These are phyloP conservation scores for Telopea speciosissima DNA, from an alignment of 177 flowering plant species.

Conservation along the genomic window DNA sequence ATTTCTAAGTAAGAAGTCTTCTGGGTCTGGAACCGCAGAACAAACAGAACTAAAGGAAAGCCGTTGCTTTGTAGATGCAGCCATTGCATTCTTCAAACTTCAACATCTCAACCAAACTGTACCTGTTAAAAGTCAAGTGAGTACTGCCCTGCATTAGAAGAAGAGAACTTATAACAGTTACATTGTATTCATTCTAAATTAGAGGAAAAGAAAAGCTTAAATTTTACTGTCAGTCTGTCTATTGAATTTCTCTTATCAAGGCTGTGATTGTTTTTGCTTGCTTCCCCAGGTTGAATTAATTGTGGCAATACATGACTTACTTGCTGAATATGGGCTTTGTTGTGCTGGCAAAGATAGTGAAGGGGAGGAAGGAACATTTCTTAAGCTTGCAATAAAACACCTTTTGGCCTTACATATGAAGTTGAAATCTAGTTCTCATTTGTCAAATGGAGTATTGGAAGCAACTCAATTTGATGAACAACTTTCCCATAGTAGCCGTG, in stretches of 20 bases:
- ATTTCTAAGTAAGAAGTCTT: conserved; percentile 45
- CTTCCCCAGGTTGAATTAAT: conserved; percentile 68
- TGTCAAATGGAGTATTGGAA: conserved; percentile 30
- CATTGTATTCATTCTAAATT: no score
- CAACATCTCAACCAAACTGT: conserved; percentile 60
- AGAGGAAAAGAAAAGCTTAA: background rate
- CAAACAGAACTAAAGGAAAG: conserved; percentile 48
- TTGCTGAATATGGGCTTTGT: conserved; percentile 93
- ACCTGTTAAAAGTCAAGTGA: conserved; percentile 71
- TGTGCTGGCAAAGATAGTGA: conserved; percentile 69
- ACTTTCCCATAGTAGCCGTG: conserved; percentile 13
- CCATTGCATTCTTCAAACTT: conserved; percentile 75
- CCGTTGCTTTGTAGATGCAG: conserved; percentile 66
- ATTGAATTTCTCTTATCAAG: background rate
- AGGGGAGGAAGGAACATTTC: conserved; percentile 86
- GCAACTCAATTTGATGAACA: conserved; percentile 21
- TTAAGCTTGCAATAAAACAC: conserved; percentile 87
- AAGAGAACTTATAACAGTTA: no score
- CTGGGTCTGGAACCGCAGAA: conserved; percentile 33
- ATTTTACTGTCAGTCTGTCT: background rate
- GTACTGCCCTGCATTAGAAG: conserved; percentile 13
- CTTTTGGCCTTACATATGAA: conserved; percentile 82
- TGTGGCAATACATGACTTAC: conserved; percentile 81
- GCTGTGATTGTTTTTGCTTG: background rate
- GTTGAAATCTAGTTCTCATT: conserved; percentile 50